phyloP scores from a whole-genome alignment of 306 rosid species.

The Rosa multiflora region DNA sequence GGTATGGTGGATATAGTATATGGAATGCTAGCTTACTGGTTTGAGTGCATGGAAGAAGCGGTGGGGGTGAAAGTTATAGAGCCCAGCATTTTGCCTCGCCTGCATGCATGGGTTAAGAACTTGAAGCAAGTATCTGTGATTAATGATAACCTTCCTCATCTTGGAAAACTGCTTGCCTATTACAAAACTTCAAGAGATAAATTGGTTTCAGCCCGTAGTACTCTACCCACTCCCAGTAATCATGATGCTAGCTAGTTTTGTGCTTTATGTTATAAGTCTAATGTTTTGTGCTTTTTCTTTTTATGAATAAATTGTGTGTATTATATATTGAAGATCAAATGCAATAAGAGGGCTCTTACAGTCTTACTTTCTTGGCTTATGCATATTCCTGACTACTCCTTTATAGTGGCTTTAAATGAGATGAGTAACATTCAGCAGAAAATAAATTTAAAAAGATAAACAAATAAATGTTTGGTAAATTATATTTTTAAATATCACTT shows the following conservation, averaged over 20 bases:
- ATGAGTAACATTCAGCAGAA: too few relatives aligned
- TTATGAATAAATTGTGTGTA: too few relatives aligned
- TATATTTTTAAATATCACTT: too few relatives aligned
- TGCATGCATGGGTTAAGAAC: slow-evolving; percentile 29
- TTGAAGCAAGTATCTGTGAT: slow-evolving; percentile 19
- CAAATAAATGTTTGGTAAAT: too few relatives aligned
- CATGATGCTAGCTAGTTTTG: neutral
- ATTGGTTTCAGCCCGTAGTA: neutral
- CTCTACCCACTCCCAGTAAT: neutral
- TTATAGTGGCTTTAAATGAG: too few relatives aligned
- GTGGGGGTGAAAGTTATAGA: slow-evolving; percentile 23
- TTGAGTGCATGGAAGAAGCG: slow-evolving; percentile 19
- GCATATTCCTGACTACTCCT: too few relatives aligned
- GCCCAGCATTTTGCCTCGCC: slow-evolving; percentile 19
- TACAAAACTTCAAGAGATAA: neutral
- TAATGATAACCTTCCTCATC: slow-evolving; percentile 24
- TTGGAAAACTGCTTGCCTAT: neutral
- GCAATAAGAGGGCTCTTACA: too few relatives aligned
- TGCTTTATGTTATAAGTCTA: neutral
- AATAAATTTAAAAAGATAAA: too few relatives aligned
- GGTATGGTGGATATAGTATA: slow-evolving; percentile 23
- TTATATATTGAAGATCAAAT: too few relatives aligned
- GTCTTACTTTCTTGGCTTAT: too few relatives aligned
- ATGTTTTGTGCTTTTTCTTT: too few relatives aligned
- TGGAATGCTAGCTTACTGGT: slow-evolving; percentile 27